Evolutionary conservation across 2,329 filamentous ascomycete species (phyloP).

Genomic region (Diaporthe velutina): DNA sequence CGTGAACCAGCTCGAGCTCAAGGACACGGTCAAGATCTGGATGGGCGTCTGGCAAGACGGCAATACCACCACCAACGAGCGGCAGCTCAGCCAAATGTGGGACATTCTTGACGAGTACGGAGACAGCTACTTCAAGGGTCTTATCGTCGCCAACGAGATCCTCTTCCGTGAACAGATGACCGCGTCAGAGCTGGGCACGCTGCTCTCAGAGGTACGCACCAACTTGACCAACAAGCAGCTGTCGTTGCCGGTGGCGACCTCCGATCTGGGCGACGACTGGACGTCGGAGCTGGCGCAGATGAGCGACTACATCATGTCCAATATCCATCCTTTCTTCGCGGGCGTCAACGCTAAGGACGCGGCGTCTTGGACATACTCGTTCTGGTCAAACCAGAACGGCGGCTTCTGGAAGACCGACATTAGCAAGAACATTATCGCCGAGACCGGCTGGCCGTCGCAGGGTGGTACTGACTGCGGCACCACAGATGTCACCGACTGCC

Average conservation of each 20-base stretch:
- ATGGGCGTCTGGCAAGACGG: constrained; percentile 92
- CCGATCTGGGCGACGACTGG: constrained; percentile 93
- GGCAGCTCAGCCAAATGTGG: constrained; percentile 89
- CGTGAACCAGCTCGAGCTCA: constrained; percentile 79
- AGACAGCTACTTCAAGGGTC: constrained; percentile 78
- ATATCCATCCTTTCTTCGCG: constrained; percentile 96
- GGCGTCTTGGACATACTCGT: constrained; percentile 83
- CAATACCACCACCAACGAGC: constrained; percentile 84
- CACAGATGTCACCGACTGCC: constrained; percentile 65
- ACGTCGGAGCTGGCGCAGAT: constrained; percentile 73
- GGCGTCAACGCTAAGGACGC: constrained; percentile 78
- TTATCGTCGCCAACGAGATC: constrained; percentile 87
- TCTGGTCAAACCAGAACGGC: constrained; percentile 81
- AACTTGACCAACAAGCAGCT: constrained; percentile 78
- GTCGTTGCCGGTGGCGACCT: constrained; percentile 84
- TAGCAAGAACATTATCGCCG: constrained; percentile 83
- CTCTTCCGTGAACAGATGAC: constrained; percentile 83
- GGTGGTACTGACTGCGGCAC: constrained; percentile 84
- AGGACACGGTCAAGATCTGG: constrained; percentile 86
- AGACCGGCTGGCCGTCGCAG: constrained; percentile 90
- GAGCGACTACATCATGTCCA: constrained; percentile 94
- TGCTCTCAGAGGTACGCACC: constrained; percentile 77
- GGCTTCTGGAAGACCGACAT: constrained; percentile 72
- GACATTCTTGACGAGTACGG: constrained; percentile 80
- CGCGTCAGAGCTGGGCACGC: constrained; percentile 68